Percentiles rank a stretch among this genome's conserved stretches.
Evolutionary conservation across 1,284 basidiomycete genomes (phyloP).

Genomic region (Sporisorium scitamineum): DNA sequence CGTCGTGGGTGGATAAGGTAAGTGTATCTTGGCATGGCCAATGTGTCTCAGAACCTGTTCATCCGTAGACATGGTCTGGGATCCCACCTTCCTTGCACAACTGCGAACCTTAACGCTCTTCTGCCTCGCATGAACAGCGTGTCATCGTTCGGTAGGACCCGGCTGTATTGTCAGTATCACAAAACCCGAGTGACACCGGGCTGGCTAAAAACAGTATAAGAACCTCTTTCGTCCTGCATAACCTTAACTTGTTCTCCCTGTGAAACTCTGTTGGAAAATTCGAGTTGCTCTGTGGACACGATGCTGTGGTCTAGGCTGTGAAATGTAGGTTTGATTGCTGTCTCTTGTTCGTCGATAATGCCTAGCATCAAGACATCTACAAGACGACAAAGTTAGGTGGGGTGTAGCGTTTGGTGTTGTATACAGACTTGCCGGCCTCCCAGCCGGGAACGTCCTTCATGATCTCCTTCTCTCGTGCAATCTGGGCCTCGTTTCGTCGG

Average conservation of each 20-base stretch:
- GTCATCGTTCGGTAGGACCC: neutral
- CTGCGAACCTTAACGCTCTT: neutral
- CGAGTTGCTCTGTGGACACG: neutral
- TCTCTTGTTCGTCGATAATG: neutral
- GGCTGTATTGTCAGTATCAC: too few relatives aligned
- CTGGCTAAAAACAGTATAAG: neutral
- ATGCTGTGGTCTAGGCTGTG: neutral
- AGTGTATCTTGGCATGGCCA: too few relatives aligned
- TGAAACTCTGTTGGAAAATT: neutral
- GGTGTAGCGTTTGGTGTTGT: slow-evolving; percentile 84
- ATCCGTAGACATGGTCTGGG: neutral
- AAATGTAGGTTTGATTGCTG: slow-evolving; percentile 11
- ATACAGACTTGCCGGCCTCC: slow-evolving; percentile 83
- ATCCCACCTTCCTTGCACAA: neutral
- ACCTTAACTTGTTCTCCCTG: neutral
- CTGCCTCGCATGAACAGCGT: neutral
- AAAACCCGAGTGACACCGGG: neutral
- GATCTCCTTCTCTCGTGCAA: slow-evolving; percentile 86
- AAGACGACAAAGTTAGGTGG: slow-evolving; percentile 73
- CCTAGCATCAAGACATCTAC: slow-evolving; percentile 21
- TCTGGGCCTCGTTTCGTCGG: slow-evolving; percentile 82
- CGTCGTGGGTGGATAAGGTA: too few relatives aligned
- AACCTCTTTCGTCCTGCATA: neutral
- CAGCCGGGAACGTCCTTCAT: slow-evolving; percentile 96
- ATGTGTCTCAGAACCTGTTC: neutral